Evolutionary conservation across 116 monocot genomes (phyloP).

Genomic region (Dioscorea cayenensis): DNA sequence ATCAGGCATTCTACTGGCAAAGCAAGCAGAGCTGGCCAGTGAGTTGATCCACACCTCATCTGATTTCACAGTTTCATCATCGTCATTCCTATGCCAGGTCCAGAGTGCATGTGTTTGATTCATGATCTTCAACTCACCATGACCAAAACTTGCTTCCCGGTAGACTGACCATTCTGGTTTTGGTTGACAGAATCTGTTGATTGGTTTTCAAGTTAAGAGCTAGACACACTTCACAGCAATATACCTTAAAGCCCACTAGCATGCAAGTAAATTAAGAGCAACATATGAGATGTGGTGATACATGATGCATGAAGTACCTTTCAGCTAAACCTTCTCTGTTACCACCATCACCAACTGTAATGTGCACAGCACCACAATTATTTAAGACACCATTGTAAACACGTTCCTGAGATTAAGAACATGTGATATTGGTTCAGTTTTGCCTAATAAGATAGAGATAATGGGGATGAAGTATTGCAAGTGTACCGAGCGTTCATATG

Average conservation of each 20-base stretch:
- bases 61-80: constrained; percentile 54
- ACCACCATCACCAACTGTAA: constrained; percentile 96
- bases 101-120: constrained; percentile 78
- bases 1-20: constrained; percentile 15
- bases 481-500: constrained; percentile 84
- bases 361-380: constrained; percentile 69
- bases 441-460: background rate
- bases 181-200: constrained; percentile 52
- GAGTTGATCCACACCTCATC: constrained; percentile 88
- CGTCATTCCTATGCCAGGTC: constrained; percentile 98
- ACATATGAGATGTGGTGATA: too few relatives aligned
- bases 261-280: too few relatives aligned
- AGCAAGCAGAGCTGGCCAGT: constrained; percentile 49
- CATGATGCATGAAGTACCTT: constrained; percentile 28
- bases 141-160: constrained; percentile 94
- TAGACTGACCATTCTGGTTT: constrained; percentile 88
- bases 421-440: background rate
- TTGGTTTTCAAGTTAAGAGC: background rate
- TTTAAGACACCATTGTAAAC: constrained; percentile 48
- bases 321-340: constrained; percentile 88
- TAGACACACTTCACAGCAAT: background rate
- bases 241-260: background rate
- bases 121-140: constrained; percentile 72
- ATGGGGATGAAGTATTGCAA: background rate
- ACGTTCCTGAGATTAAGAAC: constrained; percentile 44